Conservation (phyloP, 2,329 filamentous ascomycete genomes). For the Diaporthe ilicicola region DNA sequence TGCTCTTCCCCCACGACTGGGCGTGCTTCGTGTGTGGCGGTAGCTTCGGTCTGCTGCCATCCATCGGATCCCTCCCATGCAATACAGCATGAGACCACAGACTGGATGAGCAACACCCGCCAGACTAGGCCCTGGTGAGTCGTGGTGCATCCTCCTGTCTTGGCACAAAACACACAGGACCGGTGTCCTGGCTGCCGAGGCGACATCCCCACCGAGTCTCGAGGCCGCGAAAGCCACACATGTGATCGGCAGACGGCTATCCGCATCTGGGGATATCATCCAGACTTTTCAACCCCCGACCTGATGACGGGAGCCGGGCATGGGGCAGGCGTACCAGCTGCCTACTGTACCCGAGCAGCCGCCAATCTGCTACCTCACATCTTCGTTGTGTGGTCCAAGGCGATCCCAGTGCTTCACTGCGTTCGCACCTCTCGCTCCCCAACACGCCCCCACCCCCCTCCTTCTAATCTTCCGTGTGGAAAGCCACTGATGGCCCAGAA, state of each 20-base stretch:
- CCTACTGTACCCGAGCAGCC: neutral
- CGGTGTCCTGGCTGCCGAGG: neutral
- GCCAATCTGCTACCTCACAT: slow-evolving; percentile 1
- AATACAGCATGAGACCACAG: neutral
- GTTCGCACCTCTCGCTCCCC: neutral
- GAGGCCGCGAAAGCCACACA: neutral
- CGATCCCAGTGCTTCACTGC: neutral
- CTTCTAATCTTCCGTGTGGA: neutral
- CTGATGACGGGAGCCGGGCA: slow-evolving; percentile 8
- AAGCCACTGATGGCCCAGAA: slow-evolving; percentile 30
- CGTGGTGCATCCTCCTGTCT: neutral
- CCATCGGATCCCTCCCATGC: neutral
- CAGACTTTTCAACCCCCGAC: neutral
- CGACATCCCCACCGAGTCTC: neutral
- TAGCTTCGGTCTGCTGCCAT: neutral
- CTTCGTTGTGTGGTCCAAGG: neutral
- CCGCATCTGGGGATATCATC: slow-evolving; percentile 8
- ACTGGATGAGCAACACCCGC: neutral
- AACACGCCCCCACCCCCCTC: neutral
- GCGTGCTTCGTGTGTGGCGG: neutral
- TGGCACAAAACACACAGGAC: neutral
- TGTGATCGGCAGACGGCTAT: slow-evolving; percentile 14
- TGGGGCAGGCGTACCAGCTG: neutral
- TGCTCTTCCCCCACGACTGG: neutral
- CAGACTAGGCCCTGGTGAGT: neutral